Conservation (phyloP, 2,329 filamentous ascomycete species). For the Talaromyces albobiverticillius region DNA sequence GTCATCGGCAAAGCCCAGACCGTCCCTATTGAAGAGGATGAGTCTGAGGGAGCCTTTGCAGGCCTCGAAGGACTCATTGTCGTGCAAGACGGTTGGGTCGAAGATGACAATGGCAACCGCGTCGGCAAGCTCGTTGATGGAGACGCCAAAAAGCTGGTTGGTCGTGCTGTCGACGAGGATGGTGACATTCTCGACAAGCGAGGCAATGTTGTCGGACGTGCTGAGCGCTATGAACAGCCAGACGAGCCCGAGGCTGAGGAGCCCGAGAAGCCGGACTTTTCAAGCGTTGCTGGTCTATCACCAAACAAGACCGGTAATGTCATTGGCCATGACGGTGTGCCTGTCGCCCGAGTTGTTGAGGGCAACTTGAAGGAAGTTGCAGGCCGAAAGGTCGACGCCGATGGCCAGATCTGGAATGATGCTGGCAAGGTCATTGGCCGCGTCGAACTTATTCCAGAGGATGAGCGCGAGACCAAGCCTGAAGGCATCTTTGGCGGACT, state of each 20-base stretch:
- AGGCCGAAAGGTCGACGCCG: constrained; percentile 54
- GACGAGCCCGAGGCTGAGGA: constrained; percentile 47
- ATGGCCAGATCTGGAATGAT: constrained; percentile 57
- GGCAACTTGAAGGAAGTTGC: constrained; percentile 56
- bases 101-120: constrained; percentile 46
- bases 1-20: constrained; percentile 59
- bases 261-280: constrained; percentile 48
- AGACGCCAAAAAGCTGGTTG: constrained; percentile 58
- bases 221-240: constrained; percentile 51
- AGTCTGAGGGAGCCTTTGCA: constrained; percentile 42
- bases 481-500: constrained; percentile 59
- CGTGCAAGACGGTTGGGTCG: constrained; percentile 47
- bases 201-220: constrained; percentile 61
- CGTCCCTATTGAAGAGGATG: constrained; percentile 36
- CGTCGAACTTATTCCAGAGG: constrained; percentile 57
- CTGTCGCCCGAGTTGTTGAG: constrained; percentile 56
- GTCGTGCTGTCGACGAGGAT: constrained; percentile 60
- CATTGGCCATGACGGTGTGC: constrained; percentile 52
- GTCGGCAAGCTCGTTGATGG: constrained; percentile 56
- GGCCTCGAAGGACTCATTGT: constrained; percentile 48
- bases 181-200: constrained; percentile 62
- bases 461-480: constrained; percentile 53
- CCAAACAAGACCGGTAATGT: constrained; percentile 60
- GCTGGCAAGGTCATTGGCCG: constrained; percentile 56
- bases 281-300: constrained; percentile 51